Evolutionary conservation across 768 basidiomycete species (phyloP).

Genomic region (Lentinula detonsa): DNA sequence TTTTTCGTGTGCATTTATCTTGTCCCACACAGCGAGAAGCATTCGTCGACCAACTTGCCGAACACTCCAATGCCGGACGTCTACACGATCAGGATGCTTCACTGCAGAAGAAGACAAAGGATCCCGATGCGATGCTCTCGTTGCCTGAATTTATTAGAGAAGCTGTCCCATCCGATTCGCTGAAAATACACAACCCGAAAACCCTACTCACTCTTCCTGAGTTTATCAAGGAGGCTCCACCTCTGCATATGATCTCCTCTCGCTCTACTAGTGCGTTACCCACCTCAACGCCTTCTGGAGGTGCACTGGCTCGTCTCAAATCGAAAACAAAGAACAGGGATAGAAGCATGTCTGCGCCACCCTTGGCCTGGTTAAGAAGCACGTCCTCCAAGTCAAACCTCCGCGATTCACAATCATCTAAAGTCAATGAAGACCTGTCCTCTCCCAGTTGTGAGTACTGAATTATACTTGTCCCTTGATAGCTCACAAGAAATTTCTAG

Average conservation of each 20-base stretch:
- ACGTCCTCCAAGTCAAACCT: slow-evolving; percentile 8
- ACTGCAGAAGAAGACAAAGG: slow-evolving; percentile 35
- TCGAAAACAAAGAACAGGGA: slow-evolving; percentile 28
- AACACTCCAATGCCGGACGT: slow-evolving; percentile 68
- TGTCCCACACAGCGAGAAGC: slow-evolving; percentile 47
- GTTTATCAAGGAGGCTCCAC: slow-evolving; percentile 48
- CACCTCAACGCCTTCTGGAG: slow-evolving; percentile 4
- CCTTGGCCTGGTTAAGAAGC: slow-evolving; percentile 48
- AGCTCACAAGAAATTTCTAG: slow-evolving; percentile 9
- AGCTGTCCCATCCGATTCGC: slow-evolving; percentile 30
- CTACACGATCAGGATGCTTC: slow-evolving; percentile 77
- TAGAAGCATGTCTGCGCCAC: slow-evolving; percentile 57
- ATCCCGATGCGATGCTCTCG: slow-evolving; percentile 48
- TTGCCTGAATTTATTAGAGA: slow-evolving; percentile 64
- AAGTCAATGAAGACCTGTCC: not conserved
- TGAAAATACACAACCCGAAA: slow-evolving; percentile 29
- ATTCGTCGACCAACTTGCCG: slow-evolving; percentile 69
- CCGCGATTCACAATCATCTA: not conserved
- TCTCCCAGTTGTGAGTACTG: slow-evolving; percentile 1
- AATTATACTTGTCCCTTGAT: not conserved
- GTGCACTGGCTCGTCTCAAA: slow-evolving; percentile 11
- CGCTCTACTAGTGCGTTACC: not conserved
- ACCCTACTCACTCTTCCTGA: slow-evolving; percentile 54
- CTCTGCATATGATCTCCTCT: slow-evolving; percentile 18
- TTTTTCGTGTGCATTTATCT: not conserved